Percentiles rank a stretch among this genome's conserved stretches.
phyloP scores from a whole-genome alignment of 495 filamentous ascomycete species.

The Ascodesmis nigricans region DNA sequence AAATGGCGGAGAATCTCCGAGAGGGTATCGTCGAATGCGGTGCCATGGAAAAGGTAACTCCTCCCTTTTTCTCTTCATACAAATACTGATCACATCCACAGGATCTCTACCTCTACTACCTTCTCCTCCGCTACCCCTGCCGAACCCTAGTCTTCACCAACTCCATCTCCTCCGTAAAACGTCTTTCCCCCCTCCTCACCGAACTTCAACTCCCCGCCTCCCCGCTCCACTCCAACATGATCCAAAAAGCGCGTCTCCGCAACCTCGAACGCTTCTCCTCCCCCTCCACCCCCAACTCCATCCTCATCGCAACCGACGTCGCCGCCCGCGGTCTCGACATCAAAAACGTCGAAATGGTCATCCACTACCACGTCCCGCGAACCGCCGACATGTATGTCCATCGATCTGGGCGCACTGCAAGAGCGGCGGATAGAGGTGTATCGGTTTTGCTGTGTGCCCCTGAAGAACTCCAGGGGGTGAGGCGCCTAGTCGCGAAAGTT shows the following conservation, averaged over 20 bases:
- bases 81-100: conserved; percentile 18
- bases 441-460: conserved; percentile 77
- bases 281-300: conserved; percentile 32
- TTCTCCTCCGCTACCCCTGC: conserved; percentile 62
- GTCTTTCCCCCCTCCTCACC: conserved; percentile 64
- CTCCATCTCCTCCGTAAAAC: conserved; percentile 79
- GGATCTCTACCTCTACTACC: conserved; percentile 82
- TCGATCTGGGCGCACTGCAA: conserved; percentile 82
- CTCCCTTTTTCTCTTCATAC: not conserved
- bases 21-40: conserved; percentile 83
- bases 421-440: conserved; percentile 50
- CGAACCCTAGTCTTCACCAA: conserved; percentile 82
- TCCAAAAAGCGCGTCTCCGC: conserved; percentile 84
- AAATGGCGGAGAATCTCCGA: conserved; percentile 67
- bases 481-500: conserved; percentile 69
- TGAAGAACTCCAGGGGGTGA: conserved; percentile 66
- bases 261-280: conserved; percentile 78
- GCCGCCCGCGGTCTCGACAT: conserved; percentile 95
- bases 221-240: conserved; percentile 78
- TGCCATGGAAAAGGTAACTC: conserved; percentile 63
- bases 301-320: conserved; percentile 85
- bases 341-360: conserved; percentile 56
- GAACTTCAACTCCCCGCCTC: conserved; percentile 56
- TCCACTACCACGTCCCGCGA: conserved; percentile 90
- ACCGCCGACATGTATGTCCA: conserved; percentile 87